Percentiles rank a stretch among this genome's conserved stretches.
Evolutionary conservation across 2,329 filamentous ascomycete species (phyloP).

Genomic region (Fusarium sarcochroum): DNA sequence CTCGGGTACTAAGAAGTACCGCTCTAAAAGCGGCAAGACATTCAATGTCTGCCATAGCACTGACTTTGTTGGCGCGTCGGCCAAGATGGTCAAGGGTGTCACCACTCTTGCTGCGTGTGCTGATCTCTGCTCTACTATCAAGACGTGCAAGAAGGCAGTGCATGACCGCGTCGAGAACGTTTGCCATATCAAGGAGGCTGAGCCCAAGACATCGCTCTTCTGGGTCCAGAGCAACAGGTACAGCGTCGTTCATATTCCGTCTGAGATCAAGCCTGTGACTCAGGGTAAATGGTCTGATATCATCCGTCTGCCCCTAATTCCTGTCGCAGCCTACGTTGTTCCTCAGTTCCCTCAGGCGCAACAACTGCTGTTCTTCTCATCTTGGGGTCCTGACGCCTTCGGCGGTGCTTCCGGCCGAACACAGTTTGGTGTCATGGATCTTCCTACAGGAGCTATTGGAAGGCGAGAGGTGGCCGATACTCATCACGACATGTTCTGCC

Average conservation of each 20-base stretch:
- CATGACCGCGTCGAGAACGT: constrained; percentile 41
- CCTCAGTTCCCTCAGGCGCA: constrained; percentile 31
- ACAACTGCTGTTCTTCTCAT: constrained; percentile 37
- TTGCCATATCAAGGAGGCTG: constrained; percentile 35
- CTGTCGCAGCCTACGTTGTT: constrained; percentile 38
- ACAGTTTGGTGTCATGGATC: constrained; percentile 26
- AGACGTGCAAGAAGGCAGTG: constrained; percentile 34
- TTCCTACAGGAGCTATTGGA: constrained; percentile 26
- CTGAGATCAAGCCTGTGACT: not conserved
- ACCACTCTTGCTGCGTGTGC: constrained; percentile 33
- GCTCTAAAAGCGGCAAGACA: constrained; percentile 7
- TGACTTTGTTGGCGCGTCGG: constrained; percentile 24
- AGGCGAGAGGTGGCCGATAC: constrained; percentile 56
- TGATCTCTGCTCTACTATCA: constrained; percentile 30
- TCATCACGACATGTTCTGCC: constrained; percentile 70
- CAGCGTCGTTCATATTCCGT: constrained; percentile 27
- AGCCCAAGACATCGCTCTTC: constrained; percentile 30
- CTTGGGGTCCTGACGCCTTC: constrained; percentile 34
- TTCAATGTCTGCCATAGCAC: constrained; percentile 30
- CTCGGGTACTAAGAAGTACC: constrained; percentile 19
- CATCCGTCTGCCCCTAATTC: constrained; percentile 33
- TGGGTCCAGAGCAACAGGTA: constrained; percentile 36
- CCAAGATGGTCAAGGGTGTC: constrained; percentile 13
- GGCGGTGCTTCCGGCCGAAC: constrained; percentile 36
- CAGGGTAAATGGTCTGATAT: constrained; percentile 37